These are phyloP conservation scores for Penicillium griseofulvum DNA, from an alignment of 2,329 filamentous ascomycete species.

Conservation along the genomic window DNA sequence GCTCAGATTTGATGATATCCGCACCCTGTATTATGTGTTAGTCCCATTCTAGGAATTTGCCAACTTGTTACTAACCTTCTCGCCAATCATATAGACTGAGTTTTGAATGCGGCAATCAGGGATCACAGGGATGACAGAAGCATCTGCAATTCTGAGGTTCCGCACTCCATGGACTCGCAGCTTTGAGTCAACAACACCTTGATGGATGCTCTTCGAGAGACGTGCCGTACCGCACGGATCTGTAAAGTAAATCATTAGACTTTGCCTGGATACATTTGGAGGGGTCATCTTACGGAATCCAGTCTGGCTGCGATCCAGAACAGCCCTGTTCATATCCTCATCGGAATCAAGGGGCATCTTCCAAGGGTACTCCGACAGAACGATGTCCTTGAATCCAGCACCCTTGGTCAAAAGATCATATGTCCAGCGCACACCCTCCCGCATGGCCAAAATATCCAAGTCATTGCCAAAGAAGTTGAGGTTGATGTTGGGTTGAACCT, in stretches of 20 bases:
- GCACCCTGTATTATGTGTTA: conserved; percentile 20
- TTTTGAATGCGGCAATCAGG: conserved; percentile 60
- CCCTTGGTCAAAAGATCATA: conserved; percentile 57
- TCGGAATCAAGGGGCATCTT: conserved; percentile 57
- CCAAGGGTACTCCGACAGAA: conserved; percentile 55
- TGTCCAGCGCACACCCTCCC: conserved; percentile 57
- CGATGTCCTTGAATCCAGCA: conserved; percentile 52
- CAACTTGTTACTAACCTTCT: conserved; percentile 38
- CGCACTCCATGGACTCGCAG: conserved; percentile 56
- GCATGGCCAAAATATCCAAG: conserved; percentile 55
- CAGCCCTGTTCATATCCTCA: conserved; percentile 55
- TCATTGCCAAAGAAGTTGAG: conserved; percentile 49
- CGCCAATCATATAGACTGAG: conserved; percentile 59
- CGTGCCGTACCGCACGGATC: conserved; percentile 57
- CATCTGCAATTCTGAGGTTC: conserved; percentile 56
- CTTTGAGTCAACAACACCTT: conserved; percentile 53
- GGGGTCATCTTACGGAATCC: conserved; percentile 18
- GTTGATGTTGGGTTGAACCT: conserved; percentile 44
- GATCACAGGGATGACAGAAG: conserved; percentile 56
- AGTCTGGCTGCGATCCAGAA: conserved; percentile 62
- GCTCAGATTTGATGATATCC: conserved; percentile 28
- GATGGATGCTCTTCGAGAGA: conserved; percentile 51
- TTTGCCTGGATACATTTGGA: not conserved
- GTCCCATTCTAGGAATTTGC: not conserved
- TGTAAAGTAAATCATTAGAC: not conserved